Conservation (phyloP, 805 yeast species). For the Candida piceae region DNA sequence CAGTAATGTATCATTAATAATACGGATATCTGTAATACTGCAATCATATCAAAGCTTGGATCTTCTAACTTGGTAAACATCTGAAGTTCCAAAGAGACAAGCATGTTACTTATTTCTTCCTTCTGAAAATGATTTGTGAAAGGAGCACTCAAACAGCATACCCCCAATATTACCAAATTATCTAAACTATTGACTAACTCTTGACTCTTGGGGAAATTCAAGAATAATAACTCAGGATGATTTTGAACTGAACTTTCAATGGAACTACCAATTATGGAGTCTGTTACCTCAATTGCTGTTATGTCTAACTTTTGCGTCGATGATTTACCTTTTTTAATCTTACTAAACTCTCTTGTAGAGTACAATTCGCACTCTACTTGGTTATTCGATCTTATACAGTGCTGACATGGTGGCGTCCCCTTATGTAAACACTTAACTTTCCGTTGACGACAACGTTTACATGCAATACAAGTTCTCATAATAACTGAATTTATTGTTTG, state of each 20-base stretch:
- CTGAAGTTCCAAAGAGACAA: constrained; percentile 4
- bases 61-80: constrained; percentile 7
- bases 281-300: constrained; percentile 2
- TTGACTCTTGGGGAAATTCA: constrained; percentile 5
- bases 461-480: constrained; percentile 14
- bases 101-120: neutral
- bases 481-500: no score
- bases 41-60: constrained; percentile 5
- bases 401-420: constrained; percentile 11
- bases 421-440: constrained; percentile 12
- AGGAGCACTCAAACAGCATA: constrained; percentile 10
- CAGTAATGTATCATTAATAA: constrained; percentile 10
- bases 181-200: constrained; percentile 7
- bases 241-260: constrained; percentile 6
- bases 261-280: neutral
- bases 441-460: constrained; percentile 10
- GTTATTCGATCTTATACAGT: constrained; percentile 7
- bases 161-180: constrained; percentile 9
- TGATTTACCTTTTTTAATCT: constrained; percentile 3
- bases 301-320: neutral
- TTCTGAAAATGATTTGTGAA: constrained; percentile 1
- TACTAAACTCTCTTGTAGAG: constrained; percentile 13
- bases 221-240: constrained; percentile 13
- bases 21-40: constrained; percentile 10
- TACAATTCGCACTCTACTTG: constrained; percentile 7